These are phyloP conservation scores for Xanthoconium purpureum DNA, from an alignment of 768 basidiomycete species.

Conservation along the genomic window DNA sequence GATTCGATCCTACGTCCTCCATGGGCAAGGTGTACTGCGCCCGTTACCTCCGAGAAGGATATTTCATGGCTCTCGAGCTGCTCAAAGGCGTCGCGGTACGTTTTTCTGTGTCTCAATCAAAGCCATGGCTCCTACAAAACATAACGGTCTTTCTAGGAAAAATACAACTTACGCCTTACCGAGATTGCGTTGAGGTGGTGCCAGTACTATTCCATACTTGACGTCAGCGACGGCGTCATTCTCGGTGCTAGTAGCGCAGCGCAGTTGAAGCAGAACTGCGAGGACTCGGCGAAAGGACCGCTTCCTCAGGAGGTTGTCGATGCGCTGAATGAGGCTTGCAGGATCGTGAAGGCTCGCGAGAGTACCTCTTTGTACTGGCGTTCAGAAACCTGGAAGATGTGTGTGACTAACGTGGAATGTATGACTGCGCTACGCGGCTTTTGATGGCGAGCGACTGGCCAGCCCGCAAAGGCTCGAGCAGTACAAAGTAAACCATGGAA, in stretches of 20 bases:
- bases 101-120: background rate
- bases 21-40: slow-evolving; percentile 46
- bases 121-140: no score
- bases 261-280: slow-evolving; percentile 44
- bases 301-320: slow-evolving; percentile 50
- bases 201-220: slow-evolving; percentile 52
- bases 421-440: no score
- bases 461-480: no score
- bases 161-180: slow-evolving; percentile 44
- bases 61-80: slow-evolving; percentile 42
- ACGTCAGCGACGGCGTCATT: slow-evolving; percentile 43
- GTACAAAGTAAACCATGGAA: no score
- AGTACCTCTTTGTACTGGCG: slow-evolving; percentile 39
- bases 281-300: slow-evolving; percentile 50
- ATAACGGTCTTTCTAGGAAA: slow-evolving; percentile 18
- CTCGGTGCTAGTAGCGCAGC: slow-evolving; percentile 45
- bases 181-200: slow-evolving; percentile 63
- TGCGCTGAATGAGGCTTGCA: slow-evolving; percentile 49
- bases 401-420: background rate
- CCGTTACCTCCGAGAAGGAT: slow-evolving; percentile 42
- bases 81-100: slow-evolving; percentile 41
- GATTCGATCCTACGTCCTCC: slow-evolving; percentile 38
- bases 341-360: slow-evolving; percentile 35
- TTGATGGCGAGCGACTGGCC: no score
- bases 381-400: slow-evolving; percentile 1